phyloP scores from a whole-genome alignment of 345 rosid genomes.

The Citropsis articulata region DNA sequence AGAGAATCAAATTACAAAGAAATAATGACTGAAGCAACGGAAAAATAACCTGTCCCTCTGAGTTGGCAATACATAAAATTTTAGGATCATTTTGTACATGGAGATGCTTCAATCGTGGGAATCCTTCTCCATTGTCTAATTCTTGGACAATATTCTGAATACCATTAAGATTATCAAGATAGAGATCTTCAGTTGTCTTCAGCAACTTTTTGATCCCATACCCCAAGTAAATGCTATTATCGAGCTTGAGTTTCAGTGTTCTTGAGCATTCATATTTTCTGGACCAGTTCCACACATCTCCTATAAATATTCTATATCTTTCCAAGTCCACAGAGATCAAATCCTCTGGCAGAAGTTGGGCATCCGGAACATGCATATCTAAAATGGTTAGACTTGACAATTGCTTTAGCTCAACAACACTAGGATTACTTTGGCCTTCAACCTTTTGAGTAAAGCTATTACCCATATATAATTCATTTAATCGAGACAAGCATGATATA shows the following conservation, averaged over 20 bases:
- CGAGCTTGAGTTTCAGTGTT: constrained; percentile 13
- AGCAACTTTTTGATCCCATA: neutral
- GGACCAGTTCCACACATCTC: constrained; percentile 3
- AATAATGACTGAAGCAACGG: neutral
- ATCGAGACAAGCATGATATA: neutral
- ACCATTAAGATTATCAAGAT: constrained; percentile 6
- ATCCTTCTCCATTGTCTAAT: constrained; percentile 15
- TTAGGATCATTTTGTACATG: constrained; percentile 6
- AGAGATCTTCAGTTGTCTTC: constrained; percentile 14
- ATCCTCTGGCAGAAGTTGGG: neutral
- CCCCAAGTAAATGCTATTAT: neutral
- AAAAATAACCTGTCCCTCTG: neutral
- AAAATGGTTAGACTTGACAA: neutral
- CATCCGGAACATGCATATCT: constrained; percentile 13
- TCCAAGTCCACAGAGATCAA: neutral
- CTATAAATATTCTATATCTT: neutral
- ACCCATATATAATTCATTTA: neutral
- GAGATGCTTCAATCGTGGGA: constrained; percentile 18
- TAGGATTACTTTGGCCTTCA: constrained; percentile 6
- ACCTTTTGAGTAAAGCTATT: constrained; percentile 14
- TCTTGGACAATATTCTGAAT: constrained; percentile 1
- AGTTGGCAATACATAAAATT: neutral
- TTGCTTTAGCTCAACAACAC: neutral
- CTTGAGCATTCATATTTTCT: neutral
- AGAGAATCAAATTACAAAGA: neutral